phyloP scores from a whole-genome alignment of 805 yeast species.

The Brettanomyces anomalus region DNA sequence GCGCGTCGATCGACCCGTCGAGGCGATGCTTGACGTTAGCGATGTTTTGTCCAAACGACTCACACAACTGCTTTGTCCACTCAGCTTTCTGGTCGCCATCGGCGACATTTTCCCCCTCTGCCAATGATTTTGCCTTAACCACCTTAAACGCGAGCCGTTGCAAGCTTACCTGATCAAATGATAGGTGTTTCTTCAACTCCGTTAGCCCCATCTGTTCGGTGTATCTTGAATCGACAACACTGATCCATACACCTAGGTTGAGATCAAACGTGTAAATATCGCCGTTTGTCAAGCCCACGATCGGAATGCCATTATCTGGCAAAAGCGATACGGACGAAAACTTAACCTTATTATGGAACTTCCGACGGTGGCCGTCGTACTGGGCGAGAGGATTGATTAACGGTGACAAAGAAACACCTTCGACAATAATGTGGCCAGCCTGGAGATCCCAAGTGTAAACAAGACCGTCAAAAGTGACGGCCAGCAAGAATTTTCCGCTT shows the following conservation, averaged over 20 bases:
- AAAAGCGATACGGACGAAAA: slow-evolving; percentile 15
- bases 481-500: slow-evolving; percentile 26
- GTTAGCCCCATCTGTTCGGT: slow-evolving; percentile 1
- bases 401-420: slow-evolving; percentile 44
- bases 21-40: too few relatives aligned
- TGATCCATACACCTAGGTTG: slow-evolving; percentile 38
- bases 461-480: slow-evolving; percentile 42
- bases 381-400: slow-evolving; percentile 32
- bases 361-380: slow-evolving; percentile 14
- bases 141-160: background rate
- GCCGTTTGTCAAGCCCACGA: slow-evolving; percentile 29
- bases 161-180: background rate
- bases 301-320: slow-evolving; percentile 30
- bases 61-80: too few relatives aligned
- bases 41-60: too few relatives aligned
- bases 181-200: background rate
- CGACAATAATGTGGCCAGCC: slow-evolving; percentile 24
- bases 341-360: slow-evolving; percentile 16
- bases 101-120: too few relatives aligned
- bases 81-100: too few relatives aligned
- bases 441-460: slow-evolving; percentile 42
- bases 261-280: slow-evolving; percentile 35
- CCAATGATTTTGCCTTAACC: too few relatives aligned
- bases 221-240: slow-evolving; percentile 32
- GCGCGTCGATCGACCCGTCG: too few relatives aligned